These are phyloP conservation scores for Suhomyces bolitotheri DNA, from an alignment of 1,139 yeast genomes.

Conservation along the genomic window DNA sequence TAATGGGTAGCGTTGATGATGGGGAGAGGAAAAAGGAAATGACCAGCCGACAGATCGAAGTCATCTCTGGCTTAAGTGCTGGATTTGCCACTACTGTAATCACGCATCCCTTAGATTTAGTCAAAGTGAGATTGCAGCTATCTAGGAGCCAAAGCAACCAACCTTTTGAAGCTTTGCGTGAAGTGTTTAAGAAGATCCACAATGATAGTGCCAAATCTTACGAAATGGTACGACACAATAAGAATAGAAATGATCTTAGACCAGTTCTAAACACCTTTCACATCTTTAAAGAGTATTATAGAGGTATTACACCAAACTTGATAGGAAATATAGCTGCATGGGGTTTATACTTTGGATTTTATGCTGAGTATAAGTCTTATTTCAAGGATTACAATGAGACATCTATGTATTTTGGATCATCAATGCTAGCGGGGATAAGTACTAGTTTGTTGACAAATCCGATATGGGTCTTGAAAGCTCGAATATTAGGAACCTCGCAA, in stretches of 20 bases:
- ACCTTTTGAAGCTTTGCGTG: slow-evolving; percentile 18
- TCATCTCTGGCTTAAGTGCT: slow-evolving; percentile 76
- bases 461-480: slow-evolving; percentile 86
- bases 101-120: slow-evolving; percentile 86
- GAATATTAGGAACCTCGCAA: slow-evolving; percentile 67
- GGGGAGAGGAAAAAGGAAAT: neutral
- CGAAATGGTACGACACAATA: neutral
- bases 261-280: neutral
- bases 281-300: slow-evolving; percentile 43
- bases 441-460: slow-evolving; percentile 86
- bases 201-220: slow-evolving; percentile 14
- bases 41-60: slow-evolving; percentile 44
- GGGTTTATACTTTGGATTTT: slow-evolving; percentile 81
- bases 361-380: slow-evolving; percentile 55
- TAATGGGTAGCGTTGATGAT: too few species aligned
- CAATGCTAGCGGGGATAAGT: slow-evolving; percentile 63
- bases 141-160: slow-evolving; percentile 4
- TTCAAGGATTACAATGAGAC: slow-evolving; percentile 23
- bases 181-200: slow-evolving; percentile 23
- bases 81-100: slow-evolving; percentile 78
- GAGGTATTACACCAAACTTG: slow-evolving; percentile 81
- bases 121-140: slow-evolving; percentile 77
- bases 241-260: neutral
- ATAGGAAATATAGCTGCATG: slow-evolving; percentile 85
- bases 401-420: slow-evolving; percentile 36